These are phyloP conservation scores for Colletotrichum sp. DNA, from an alignment of 2,329 filamentous ascomycete genomes.

Conservation along the genomic window DNA sequence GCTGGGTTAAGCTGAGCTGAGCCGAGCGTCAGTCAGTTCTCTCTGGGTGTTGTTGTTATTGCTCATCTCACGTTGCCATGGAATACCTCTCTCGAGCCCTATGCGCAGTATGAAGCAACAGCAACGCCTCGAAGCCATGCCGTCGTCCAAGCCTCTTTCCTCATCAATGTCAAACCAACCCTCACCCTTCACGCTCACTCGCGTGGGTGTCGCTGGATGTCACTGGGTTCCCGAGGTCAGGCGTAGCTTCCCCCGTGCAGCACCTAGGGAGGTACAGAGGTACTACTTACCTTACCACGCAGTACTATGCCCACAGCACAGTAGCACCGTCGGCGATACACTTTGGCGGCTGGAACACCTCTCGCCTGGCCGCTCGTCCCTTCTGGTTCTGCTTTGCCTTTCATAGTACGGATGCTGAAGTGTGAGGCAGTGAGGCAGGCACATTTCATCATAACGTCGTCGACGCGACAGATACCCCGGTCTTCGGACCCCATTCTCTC, in stretches of 20 bases:
- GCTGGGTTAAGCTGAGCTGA: not conserved
- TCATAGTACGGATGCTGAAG: not conserved
- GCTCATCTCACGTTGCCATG: not conserved
- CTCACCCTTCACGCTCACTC: not conserved
- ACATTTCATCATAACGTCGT: constrained; percentile 2
- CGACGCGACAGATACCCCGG: not conserved
- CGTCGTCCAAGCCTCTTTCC: not conserved
- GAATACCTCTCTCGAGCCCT: not conserved
- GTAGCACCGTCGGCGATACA: not conserved
- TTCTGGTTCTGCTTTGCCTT: not conserved
- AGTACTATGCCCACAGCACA: not conserved
- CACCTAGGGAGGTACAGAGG: not conserved
- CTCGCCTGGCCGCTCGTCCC: constrained; percentile 11
- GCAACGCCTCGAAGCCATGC: not conserved
- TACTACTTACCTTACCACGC: no score
- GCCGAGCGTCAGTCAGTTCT: not conserved
- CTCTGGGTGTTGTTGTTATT: not conserved
- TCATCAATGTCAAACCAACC: constrained; percentile 6
- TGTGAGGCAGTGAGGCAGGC: not conserved
- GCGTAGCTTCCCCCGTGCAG: not conserved
- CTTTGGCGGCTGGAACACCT: constrained; percentile 9
- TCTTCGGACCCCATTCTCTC: not conserved
- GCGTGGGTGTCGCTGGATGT: not conserved
- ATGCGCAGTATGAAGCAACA: not conserved
- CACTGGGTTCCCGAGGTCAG: not conserved